phyloP scores from a whole-genome alignment of 345 rosid species.

The Turritis glabra region DNA sequence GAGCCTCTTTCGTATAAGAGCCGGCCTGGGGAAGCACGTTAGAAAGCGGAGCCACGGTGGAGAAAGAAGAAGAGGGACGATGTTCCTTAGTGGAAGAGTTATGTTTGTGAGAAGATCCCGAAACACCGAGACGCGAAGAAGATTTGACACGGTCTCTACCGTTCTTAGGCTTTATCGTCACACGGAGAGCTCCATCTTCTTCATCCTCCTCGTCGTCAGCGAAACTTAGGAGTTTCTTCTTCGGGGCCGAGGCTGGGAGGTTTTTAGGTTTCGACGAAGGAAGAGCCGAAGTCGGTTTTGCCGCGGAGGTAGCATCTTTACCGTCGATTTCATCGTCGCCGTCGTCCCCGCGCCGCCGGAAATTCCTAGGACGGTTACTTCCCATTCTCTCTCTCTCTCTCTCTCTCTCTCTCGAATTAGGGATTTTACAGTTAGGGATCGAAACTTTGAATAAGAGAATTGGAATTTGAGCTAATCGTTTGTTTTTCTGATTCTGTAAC shows the following conservation, averaged over 20 bases:
- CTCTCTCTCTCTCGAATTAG: conserved; percentile 10
- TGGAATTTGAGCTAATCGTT: not conserved
- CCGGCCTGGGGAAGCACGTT: conserved; percentile 90
- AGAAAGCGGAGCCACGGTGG: conserved; percentile 46
- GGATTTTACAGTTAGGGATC: conserved; percentile 16
- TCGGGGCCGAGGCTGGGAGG: conserved; percentile 40
- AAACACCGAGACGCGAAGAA: conserved; percentile 46
- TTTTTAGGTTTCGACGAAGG: conserved; percentile 59
- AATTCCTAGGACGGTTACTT: conserved; percentile 61
- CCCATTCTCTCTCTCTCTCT: conserved; percentile 44
- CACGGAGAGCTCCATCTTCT: conserved; percentile 37
- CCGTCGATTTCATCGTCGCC: conserved; percentile 29
- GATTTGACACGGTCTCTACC: conserved; percentile 42
- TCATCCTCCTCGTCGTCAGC: conserved; percentile 82
- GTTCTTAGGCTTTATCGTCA: conserved; percentile 30
- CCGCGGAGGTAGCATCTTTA: not conserved
- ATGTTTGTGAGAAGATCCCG: conserved; percentile 63
- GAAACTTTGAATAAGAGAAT: not conserved
- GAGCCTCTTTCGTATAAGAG: conserved; percentile 80
- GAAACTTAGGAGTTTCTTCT: conserved; percentile 74
- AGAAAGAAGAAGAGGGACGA: conserved; percentile 43
- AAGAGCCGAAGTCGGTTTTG: conserved; percentile 40
- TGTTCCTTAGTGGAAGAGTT: conserved; percentile 60
- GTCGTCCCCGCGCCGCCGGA: conserved; percentile 76
- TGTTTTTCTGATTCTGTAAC: not conserved